Percentiles rank a stretch among this genome's conserved stretches.
Conservation (phyloP, 2,329 filamentous ascomycete genomes). For the Metarhizium guizhouense region DNA sequence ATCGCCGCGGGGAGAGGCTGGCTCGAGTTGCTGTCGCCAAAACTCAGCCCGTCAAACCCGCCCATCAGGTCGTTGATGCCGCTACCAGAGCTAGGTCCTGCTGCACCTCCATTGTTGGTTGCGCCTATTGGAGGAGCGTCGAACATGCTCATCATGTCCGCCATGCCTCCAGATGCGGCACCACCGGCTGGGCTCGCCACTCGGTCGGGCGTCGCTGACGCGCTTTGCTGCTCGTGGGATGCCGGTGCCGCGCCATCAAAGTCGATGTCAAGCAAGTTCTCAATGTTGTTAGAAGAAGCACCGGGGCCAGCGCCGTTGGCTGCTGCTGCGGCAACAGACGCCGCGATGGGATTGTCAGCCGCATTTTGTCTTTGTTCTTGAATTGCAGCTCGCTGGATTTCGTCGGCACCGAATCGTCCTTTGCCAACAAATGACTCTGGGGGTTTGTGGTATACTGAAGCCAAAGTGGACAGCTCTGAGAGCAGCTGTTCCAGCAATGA, state of each 20-base stretch:
- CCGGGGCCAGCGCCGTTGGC: conserved; percentile 50
- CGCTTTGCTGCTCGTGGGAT: conserved; percentile 55
- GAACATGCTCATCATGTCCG: conserved; percentile 62
- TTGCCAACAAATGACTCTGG: conserved; percentile 97
- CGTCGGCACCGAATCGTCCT: conserved; percentile 86
- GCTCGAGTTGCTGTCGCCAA: conserved; percentile 47
- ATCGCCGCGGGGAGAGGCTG: conserved; percentile 57
- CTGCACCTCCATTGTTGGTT: conserved; percentile 19
- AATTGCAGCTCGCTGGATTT: conserved; percentile 89
- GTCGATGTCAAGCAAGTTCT: conserved; percentile 93
- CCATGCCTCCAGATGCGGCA: conserved; percentile 39
- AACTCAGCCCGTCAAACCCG: conserved; percentile 73
- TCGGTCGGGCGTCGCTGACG: conserved; percentile 57
- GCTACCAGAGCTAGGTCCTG: conserved; percentile 31
- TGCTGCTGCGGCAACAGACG: conserved; percentile 66
- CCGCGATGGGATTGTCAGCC: conserved; percentile 88
- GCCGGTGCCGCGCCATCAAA: conserved; percentile 90
- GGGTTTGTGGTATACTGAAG: conserved; percentile 97
- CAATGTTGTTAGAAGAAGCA: conserved; percentile 64
- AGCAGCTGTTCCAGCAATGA: conserved; percentile 84
- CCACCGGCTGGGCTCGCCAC: conserved; percentile 51
- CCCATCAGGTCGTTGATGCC: conserved; percentile 85
- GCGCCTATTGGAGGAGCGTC: conserved; percentile 50
- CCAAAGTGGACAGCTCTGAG: conserved; percentile 82
- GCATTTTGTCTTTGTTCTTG: conserved; percentile 92